Evolutionary conservation across 2,329 filamentous ascomycete genomes (phyloP), one percentile per base, ranked within the genome.

Genomic region (Dothidotthia symphoricarpi): DNA sequence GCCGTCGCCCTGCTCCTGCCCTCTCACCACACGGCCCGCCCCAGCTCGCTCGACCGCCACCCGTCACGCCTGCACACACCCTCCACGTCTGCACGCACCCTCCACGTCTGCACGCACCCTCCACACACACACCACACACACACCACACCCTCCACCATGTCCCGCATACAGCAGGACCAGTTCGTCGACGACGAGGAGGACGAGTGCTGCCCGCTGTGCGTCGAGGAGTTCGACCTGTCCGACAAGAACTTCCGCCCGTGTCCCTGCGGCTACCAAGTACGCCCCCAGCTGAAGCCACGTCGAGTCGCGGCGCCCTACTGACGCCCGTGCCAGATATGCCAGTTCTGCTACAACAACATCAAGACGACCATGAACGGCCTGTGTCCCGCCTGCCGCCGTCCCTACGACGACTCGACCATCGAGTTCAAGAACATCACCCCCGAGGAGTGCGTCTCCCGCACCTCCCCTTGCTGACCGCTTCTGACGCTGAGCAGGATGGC

Each of bases 261-360:
- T 74, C 91, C 91, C 41, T 98, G 93, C 66, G 93, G 93, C 46
- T 98, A 98, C 63, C 91, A 97, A 81, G 91, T 96, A 79, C 48
- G 76, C 53, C 31, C 34, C 46, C 26, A 30, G 34, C 39, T 43
- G 38, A 43, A 39, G 39, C 34, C 41, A 15, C 34, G 22, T 34
- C 39, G n/a, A 34, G 29, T 30, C 27, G 44, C 39, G 30, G 30
- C 34, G 45, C 46, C 30, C 32, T 47, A 36, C 63, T 66, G 49
- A 66, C 47, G 12, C 37, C 12, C 13, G 29, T 28, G 28, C 47
- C 41, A 62, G 90, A 91, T 98, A 67, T 98, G 93, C 70, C 94
- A 98, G 75, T 98, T 98, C 71, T 98, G 93, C 73, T 98, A 91
- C 75, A 96, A 98, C 72, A 98, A 97, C 67, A 94, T 98, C 67